phyloP scores from a whole-genome alignment of 108 stramenopile genomes.

The Schizochytrium sp. region DNA sequence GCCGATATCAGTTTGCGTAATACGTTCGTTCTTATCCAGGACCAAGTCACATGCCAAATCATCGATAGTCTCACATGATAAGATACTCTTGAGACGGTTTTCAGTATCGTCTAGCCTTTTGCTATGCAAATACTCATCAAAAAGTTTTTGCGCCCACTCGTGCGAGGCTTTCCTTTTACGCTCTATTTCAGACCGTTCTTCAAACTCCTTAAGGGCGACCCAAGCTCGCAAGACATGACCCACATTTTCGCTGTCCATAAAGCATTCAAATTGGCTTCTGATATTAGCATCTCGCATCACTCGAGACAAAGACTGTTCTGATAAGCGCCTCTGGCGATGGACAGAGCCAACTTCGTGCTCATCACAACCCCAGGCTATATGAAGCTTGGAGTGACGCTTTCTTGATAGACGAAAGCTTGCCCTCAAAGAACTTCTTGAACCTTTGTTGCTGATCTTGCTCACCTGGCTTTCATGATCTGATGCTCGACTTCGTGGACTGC shows the following conservation, averaged over 20 bases:
- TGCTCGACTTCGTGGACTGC: too few relatives aligned
- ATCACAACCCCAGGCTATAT: slow-evolving; percentile 5
- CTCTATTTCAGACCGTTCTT: neutral
- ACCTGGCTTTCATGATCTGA: neutral
- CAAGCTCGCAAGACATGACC: neutral
- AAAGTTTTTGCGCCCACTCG: slow-evolving; percentile 31
- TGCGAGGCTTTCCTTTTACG: neutral
- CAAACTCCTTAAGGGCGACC: slow-evolving; percentile 26
- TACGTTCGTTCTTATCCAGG: neutral
- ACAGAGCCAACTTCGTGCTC: slow-evolving; percentile 15
- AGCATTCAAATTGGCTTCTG: neutral
- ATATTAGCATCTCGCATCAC: slow-evolving; percentile 20
- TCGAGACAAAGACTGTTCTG: slow-evolving; percentile 26
- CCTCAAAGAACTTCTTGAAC: neutral
- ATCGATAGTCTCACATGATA: neutral
- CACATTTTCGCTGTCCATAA: neutral
- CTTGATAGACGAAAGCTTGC: slow-evolving; percentile 21
- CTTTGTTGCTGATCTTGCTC: neutral
- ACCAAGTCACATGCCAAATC: slow-evolving; percentile 6
- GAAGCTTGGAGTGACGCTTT: neutral
- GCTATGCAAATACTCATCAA: neutral
- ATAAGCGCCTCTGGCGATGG: neutral
- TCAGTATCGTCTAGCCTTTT: neutral
- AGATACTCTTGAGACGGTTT: neutral
- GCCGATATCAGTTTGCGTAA: neutral